Percentiles rank a stretch among this genome's conserved stretches.
Conservation (phyloP, 805 yeast species). For the Lipomyces mesembrius region DNA sequence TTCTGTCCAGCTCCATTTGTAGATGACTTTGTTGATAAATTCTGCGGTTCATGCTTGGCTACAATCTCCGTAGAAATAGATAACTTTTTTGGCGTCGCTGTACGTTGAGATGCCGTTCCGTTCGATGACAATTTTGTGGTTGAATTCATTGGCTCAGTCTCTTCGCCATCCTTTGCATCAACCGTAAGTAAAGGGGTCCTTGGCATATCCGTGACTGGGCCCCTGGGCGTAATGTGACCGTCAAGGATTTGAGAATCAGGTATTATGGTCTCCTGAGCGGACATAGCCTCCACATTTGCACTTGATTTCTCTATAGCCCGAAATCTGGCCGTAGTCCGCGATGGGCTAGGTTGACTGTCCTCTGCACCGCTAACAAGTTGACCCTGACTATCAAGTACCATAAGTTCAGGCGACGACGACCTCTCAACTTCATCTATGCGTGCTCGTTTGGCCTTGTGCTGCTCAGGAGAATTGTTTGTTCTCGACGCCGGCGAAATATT, state of each 20-base stretch:
- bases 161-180: background rate
- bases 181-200: background rate
- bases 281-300: background rate
- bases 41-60: background rate
- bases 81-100: background rate
- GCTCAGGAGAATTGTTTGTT: background rate
- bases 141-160: background rate
- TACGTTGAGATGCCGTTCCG: background rate
- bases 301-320: background rate
- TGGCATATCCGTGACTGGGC: background rate
- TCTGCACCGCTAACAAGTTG: constrained; percentile 5
- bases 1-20: background rate
- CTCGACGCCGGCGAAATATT: background rate
- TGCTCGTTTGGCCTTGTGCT: background rate
- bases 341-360: constrained; percentile 1
- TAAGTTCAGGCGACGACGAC: constrained; percentile 1
- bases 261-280: background rate
- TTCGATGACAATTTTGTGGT: background rate
- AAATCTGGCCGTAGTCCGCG: background rate
- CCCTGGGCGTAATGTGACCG: background rate
- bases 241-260: background rate
- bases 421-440: background rate
- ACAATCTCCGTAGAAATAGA: background rate
- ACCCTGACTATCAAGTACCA: background rate
- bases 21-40: background rate